These are phyloP conservation scores for Mariannaea elegans DNA, from an alignment of 2,329 filamentous ascomycete species.

Conservation along the genomic window DNA sequence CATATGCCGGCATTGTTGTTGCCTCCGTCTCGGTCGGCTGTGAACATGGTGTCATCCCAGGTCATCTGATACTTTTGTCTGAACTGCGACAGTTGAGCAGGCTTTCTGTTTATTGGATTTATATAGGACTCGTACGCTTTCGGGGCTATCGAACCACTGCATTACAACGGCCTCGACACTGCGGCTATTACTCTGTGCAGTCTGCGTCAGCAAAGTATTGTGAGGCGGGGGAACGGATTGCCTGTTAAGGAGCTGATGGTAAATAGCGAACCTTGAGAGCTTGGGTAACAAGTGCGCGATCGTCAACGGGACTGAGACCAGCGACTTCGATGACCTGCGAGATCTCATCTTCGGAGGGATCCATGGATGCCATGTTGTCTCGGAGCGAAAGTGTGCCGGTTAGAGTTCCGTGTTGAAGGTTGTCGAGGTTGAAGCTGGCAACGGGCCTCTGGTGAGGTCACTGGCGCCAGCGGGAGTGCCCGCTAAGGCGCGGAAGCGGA, in stretches of 20 bases:
- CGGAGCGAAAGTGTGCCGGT: not conserved
- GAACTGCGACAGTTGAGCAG: slow-evolving; percentile 49
- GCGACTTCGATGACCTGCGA: slow-evolving; percentile 54
- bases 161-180: slow-evolving; percentile 59
- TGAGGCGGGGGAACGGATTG: not conserved
- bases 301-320: slow-evolving; percentile 45
- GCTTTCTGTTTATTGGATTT: slow-evolving; percentile 7
- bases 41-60: slow-evolving; percentile 66
- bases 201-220: not conserved
- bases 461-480: slow-evolving; percentile 19
- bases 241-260: slow-evolving; percentile 2
- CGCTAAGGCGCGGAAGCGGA: slow-evolving; percentile 13
- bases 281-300: slow-evolving; percentile 50
- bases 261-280: slow-evolving; percentile 51
- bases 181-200: slow-evolving; percentile 51
- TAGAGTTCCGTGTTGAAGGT: not conserved
- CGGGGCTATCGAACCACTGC: slow-evolving; percentile 61
- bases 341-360: slow-evolving; percentile 50
- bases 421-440: slow-evolving; percentile 4
- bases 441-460: slow-evolving; percentile 8
- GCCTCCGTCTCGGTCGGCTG: slow-evolving; percentile 61
- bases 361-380: slow-evolving; percentile 44
- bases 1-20: slow-evolving; percentile 54
- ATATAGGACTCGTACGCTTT: slow-evolving; percentile 38
- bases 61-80: slow-evolving; percentile 54